Base-by-base conservation (phyloP, 495 filamentous ascomycete genomes). In the Aspergillus wentii region DNA sequence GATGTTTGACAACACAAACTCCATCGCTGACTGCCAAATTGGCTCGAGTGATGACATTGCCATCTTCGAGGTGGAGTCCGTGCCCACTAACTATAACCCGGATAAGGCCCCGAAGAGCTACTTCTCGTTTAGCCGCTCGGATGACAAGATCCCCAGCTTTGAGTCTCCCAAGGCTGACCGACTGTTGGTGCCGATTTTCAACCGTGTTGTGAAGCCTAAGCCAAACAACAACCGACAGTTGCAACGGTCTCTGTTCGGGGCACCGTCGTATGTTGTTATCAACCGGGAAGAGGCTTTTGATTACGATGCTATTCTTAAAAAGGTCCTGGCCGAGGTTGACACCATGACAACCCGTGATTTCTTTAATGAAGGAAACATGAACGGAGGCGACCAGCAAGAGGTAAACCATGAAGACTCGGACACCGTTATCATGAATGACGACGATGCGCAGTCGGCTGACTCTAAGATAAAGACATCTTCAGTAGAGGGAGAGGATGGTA, bases 401-500 rank as follows among this genome's bases (percentile, higher is more conserved):
- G 49, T 58, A 25, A 53, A 44, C 4, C 54, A 71, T 2, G 81
- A 86, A 34, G 86, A 87, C 43, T 74, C 79, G 0, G 88, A 94
- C 48, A 73, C 83, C 10, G 74, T 89, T 18, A 67, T 86, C 5
- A 80, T 80, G 33, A 81, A 75, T 17, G 74, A 79, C 22, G 88
- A 88, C 15, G 88, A 92, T 56, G 78, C 73, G 1, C 76, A 85
- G 40, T 85, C 80, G 2, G 77, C 72, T 11, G 85, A 84, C 43
- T 74, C 77, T 5, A 81, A 80, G 46, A 69, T 94, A 32, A 73
- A 84, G 44, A 81, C 84, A 15, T 68, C 68, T 1, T 95, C 88
- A 6, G 79, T 95, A 8, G 83, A 89, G 45, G 88, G 86, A 4
- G 91, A 95, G 57, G 89, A 95, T 45, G 87, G 85, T 33, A 79